A percentile compares a stretch with the other conserved stretches of the same genome.
Evolutionary conservation across 2,329 filamentous ascomycete species (phyloP).

Genomic region (Epichloe bromicola): DNA sequence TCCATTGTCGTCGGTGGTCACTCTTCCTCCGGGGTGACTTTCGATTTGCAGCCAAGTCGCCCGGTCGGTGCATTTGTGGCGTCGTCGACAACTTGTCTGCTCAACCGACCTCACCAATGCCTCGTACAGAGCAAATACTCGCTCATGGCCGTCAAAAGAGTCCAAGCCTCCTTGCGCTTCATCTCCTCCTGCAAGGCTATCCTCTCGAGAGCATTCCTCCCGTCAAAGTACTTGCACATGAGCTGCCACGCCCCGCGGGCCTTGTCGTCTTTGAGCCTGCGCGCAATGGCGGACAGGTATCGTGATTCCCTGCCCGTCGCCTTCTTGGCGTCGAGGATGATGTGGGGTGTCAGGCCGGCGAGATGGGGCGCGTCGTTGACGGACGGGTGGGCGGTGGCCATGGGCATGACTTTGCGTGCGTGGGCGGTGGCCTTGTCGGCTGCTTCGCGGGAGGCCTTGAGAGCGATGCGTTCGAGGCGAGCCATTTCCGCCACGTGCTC

Average conservation of each 20-base stretch:
- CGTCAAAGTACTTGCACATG: slow-evolving; percentile 80
- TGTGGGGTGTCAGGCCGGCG: slow-evolving; percentile 44
- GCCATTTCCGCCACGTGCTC: slow-evolving; percentile 48
- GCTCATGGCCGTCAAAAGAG: slow-evolving; percentile 48
- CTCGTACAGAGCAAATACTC: slow-evolving; percentile 55
- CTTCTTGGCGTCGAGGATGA: slow-evolving; percentile 67
- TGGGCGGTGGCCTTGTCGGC: slow-evolving; percentile 44
- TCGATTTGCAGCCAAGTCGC: too few species aligned
- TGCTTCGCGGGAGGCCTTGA: slow-evolving; percentile 39
- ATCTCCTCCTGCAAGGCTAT: slow-evolving; percentile 75
- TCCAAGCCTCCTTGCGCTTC: slow-evolving; percentile 72
- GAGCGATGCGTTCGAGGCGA: slow-evolving; percentile 45
- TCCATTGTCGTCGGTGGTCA: too few species aligned
- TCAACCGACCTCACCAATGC: slow-evolving; percentile 44
- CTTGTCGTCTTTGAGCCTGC: slow-evolving; percentile 40
- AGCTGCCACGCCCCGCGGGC: slow-evolving; percentile 56
- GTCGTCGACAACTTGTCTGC: too few species aligned
- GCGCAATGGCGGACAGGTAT: slow-evolving; percentile 50
- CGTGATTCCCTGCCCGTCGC: slow-evolving; percentile 66
- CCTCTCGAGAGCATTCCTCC: slow-evolving; percentile 70
- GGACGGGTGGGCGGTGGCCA: slow-evolving; percentile 40
- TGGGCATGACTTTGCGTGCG: slow-evolving; percentile 35
- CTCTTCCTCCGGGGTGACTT: too few species aligned
- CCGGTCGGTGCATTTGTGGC: too few species aligned
- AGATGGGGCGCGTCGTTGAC: slow-evolving; percentile 45